Evolutionary conservation across 768 basidiomycete species (phyloP).

Genomic region (Hygrophorus pudorinus): DNA sequence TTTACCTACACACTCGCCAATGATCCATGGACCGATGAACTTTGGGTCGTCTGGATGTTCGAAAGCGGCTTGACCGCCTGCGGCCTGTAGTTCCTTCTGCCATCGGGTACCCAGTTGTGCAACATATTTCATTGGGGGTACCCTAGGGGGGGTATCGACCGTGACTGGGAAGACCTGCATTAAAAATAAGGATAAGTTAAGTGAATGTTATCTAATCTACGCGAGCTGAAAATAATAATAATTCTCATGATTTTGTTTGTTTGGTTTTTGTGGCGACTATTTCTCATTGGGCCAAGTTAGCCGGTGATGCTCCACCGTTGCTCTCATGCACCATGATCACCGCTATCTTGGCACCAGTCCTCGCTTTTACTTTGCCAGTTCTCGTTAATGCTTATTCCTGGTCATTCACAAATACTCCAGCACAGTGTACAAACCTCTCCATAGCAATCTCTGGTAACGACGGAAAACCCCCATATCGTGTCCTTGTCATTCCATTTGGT

Average conservation of each 20-base stretch:
- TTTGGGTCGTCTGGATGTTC: slow-evolving; percentile 81
- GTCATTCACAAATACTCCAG: slow-evolving; percentile 36
- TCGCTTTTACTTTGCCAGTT: slow-evolving; percentile 18
- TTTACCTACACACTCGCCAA: slow-evolving; percentile 90
- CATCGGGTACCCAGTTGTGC: slow-evolving; percentile 73
- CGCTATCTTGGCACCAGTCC: slow-evolving; percentile 13
- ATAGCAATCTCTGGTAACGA: slow-evolving; percentile 40
- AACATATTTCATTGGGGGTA: slow-evolving; percentile 62
- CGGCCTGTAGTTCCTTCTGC: slow-evolving; percentile 73
- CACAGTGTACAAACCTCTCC: slow-evolving; percentile 59
- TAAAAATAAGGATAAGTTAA: not conserved
- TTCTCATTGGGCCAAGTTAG: no score
- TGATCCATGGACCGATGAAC: slow-evolving; percentile 83
- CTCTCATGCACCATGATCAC: slow-evolving; percentile 10
- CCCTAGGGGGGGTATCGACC: slow-evolving; percentile 49
- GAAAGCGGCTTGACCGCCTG: slow-evolving; percentile 60
- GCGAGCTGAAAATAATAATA: no score
- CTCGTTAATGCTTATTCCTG: slow-evolving; percentile 33
- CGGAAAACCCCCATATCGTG: slow-evolving; percentile 59
- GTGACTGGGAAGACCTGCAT: not conserved
- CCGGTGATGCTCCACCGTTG: no score
- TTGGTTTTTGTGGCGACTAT: no score
- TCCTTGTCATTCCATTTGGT: slow-evolving; percentile 61
- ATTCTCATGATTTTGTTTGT: no score
- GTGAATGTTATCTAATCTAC: not conserved